Evolutionary conservation across 257 asterid species (phyloP).

Genomic region (Gardenia jasminoides): DNA sequence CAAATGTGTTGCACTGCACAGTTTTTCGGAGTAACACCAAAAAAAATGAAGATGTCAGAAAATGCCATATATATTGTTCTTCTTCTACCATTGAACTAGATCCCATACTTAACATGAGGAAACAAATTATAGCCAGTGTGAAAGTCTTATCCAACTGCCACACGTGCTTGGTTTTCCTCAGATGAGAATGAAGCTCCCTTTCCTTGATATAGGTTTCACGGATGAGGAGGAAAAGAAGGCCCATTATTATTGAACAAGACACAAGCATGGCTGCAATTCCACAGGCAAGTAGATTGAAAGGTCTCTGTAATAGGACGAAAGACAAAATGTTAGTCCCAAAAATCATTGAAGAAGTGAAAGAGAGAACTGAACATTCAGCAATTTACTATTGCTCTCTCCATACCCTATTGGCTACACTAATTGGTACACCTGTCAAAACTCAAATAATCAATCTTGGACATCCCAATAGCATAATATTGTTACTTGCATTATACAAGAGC

Average conservation of each 20-base stretch:
- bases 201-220: constrained; percentile 36
- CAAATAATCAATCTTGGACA: too few relatives aligned
- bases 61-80: constrained; percentile 90
- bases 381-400: not conserved
- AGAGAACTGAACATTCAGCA: not conserved
- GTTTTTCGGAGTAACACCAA: constrained; percentile 64
- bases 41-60: constrained; percentile 60
- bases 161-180: constrained; percentile 18
- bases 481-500: not conserved
- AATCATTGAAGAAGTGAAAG: not conserved
- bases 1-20: constrained; percentile 37
- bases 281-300: constrained; percentile 50
- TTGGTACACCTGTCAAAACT: not conserved
- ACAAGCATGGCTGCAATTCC: constrained; percentile 70
- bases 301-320: constrained; percentile 55
- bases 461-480: not conserved
- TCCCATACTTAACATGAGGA: constrained; percentile 71
- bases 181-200: constrained; percentile 20
- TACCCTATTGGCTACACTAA: not conserved
- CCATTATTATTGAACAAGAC: constrained; percentile 54
- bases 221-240: constrained; percentile 44
- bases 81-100: constrained; percentile 97
- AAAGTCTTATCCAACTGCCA: constrained; percentile 67
- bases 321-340: not conserved
- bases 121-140: constrained; percentile 37